Evolutionary conservation across 2,329 filamentous ascomycete genomes (phyloP).

Genomic region (Falciphora oryzae): DNA sequence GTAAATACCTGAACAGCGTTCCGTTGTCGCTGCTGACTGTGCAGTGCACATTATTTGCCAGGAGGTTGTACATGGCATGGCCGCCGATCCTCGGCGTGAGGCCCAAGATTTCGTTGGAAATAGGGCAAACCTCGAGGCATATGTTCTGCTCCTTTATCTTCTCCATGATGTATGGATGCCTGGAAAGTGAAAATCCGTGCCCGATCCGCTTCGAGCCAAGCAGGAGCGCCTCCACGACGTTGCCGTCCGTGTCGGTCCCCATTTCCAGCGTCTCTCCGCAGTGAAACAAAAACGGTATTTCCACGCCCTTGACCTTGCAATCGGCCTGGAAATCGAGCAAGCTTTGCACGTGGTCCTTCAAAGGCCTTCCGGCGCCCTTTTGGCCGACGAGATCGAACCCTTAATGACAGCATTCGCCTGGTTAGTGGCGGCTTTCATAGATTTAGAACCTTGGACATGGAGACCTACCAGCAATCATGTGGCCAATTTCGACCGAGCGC

Average conservation of each 20-base stretch:
- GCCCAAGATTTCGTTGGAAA: conserved; percentile 70
- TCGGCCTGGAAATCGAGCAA: conserved; percentile 50
- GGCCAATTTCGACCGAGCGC: conserved; percentile 34
- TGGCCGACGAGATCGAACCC: conserved; percentile 68
- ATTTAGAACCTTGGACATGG: background rate
- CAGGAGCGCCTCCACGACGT: conserved; percentile 62
- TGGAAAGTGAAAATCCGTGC: conserved; percentile 64
- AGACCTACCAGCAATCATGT: conserved; percentile 57
- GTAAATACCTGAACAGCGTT: conserved; percentile 64
- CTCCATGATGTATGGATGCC: conserved; percentile 61
- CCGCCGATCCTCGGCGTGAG: conserved; percentile 60
- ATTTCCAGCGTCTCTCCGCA: conserved; percentile 69
- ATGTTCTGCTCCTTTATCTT: conserved; percentile 58
- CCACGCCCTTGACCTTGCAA: conserved; percentile 41
- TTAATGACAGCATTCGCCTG: conserved; percentile 19
- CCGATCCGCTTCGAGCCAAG: conserved; percentile 65
- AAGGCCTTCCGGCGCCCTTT: conserved; percentile 54
- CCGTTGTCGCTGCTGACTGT: conserved; percentile 72
- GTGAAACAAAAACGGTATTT: conserved; percentile 70
- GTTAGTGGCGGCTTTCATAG: conserved; percentile 3
- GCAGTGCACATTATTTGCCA: conserved; percentile 69
- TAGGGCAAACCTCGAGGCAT: conserved; percentile 71
- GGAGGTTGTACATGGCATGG: conserved; percentile 60
- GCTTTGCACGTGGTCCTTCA: conserved; percentile 48
- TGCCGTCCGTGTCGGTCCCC: conserved; percentile 56